A percentile compares a stretch with the other conserved stretches of the same genome.
phyloP scores from a whole-genome alignment of 352 stramenopile genomes.

The Globisporangium carolinianum region DNA sequence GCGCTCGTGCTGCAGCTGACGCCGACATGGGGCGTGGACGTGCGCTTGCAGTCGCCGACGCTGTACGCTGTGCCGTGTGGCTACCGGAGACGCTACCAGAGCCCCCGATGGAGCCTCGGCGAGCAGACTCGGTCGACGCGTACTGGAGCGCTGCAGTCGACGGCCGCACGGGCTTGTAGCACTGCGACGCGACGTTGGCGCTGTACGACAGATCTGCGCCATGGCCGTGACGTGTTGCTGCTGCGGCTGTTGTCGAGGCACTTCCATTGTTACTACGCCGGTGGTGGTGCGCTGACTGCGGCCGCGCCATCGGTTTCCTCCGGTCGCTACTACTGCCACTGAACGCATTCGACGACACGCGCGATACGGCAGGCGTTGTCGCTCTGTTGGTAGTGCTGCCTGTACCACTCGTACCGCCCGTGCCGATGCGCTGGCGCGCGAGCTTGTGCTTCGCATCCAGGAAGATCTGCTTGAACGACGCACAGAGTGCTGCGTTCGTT shows the following conservation, averaged over 20 bases:
- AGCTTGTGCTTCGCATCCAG: conserved; percentile 60
- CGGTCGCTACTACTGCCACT: conserved; percentile 2
- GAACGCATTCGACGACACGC: conserved; percentile 1
- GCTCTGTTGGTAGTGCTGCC: neutral
- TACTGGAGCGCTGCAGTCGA: conserved; percentile 34
- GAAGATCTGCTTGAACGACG: conserved; percentile 74
- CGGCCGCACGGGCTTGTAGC: conserved; percentile 48
- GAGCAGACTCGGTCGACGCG: conserved; percentile 12
- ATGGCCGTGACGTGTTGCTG: neutral
- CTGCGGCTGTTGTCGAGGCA: too few species aligned
- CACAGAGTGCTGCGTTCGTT: conserved; percentile 49
- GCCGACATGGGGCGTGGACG: conserved; percentile 27
- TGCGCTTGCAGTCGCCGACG: conserved; percentile 7
- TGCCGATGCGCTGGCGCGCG: conserved; percentile 16
- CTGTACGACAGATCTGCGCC: conserved; percentile 43
- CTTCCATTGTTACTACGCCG: conserved; percentile 1
- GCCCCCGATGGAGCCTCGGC: neutral
- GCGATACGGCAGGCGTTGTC: neutral
- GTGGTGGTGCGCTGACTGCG: conserved; percentile 32
- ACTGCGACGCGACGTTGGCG: conserved; percentile 50
- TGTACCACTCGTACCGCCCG: neutral
- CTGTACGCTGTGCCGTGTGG: conserved; percentile 6
- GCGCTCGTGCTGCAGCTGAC: neutral
- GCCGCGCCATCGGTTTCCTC: conserved; percentile 11
- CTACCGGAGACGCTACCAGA: neutral